Evolutionary conservation across 2,329 filamentous ascomycete species (phyloP).

Genomic region (Allantophomopsis lycopodina): DNA sequence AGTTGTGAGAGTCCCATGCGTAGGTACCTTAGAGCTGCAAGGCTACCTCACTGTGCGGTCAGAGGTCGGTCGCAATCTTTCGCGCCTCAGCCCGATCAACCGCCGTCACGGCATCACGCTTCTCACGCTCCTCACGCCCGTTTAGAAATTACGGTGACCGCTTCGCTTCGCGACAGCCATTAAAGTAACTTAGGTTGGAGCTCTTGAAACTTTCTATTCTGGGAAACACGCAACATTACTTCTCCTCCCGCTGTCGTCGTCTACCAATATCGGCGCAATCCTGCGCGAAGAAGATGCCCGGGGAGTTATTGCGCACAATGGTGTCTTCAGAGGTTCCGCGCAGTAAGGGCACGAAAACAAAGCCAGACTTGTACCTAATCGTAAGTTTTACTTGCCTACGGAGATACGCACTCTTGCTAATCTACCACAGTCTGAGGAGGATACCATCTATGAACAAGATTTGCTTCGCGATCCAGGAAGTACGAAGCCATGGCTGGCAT

Average conservation of each 20-base stretch:
- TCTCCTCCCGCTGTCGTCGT: background rate
- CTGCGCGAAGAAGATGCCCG: constrained; percentile 18
- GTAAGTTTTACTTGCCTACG: constrained; percentile 10
- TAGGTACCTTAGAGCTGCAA: too few species aligned
- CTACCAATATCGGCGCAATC: background rate
- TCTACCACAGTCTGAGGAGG: constrained; percentile 57
- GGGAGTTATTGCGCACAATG: constrained; percentile 20
- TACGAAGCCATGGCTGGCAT: constrained; percentile 89
- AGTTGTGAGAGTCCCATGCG: too few species aligned
- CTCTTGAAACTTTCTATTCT: background rate
- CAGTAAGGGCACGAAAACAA: constrained; percentile 14
- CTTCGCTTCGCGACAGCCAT: too few species aligned
- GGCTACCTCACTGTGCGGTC: constrained; percentile 6
- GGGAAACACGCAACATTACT: background rate
- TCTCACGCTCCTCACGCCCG: too few species aligned
- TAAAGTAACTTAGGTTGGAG: background rate
- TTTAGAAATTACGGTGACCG: too few species aligned
- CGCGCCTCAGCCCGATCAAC: too few species aligned
- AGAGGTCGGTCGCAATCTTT: too few species aligned
- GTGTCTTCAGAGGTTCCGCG: constrained; percentile 16
- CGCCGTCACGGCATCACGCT: too few species aligned
- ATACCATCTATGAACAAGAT: constrained; percentile 94
- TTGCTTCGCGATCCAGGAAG: constrained; percentile 73
- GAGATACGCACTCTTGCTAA: constrained; percentile 6
- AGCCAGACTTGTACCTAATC: constrained; percentile 21